Base-by-base conservation (phyloP, 2,329 filamentous ascomycete species). In the Fusarium sp. region DNA sequence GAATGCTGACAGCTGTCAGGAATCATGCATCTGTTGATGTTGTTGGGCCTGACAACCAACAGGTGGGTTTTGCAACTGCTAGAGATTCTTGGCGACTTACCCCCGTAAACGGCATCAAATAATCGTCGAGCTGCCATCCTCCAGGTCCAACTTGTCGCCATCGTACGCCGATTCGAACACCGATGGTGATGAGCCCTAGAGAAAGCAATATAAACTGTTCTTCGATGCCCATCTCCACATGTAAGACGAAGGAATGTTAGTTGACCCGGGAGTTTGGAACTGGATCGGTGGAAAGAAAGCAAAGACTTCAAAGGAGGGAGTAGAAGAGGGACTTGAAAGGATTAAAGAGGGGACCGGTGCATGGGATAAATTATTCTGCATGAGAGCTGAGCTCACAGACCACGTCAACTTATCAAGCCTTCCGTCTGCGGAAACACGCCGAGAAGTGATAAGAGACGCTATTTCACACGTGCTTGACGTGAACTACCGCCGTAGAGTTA, bases 201-300 rank as follows among this genome's bases (percentile, higher is more conserved):
- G 69, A 65, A 36, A 72, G 69, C n/a, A 72, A 57, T 10, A 61
- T 53, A 31, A 72, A 72, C 28, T 72, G 69, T 48, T 72, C 69
- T 45, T 68, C 53, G 24, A 72, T 72, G n/a, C 54, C 57, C 66
- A 71, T 72, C n/a, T 36, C 43, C 36, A 36, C 58, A 36, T 43
- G 42, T 26, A 49, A 28, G 15, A 26, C 10, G 34, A 15, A 28
- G 13, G 33, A 54, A 54, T 14, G 36, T 31, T 17, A 18, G 48
- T 33, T 11, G 17, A 40, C 34, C 52, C 56, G 51, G 57, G 8
- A 15, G 38, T 24, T 28, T 61, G 56, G 63, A 9, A 53, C 50
- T 31, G 20, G 28, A 49, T 53, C 38, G 53, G 48, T 40, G 34
- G 17, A 34, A 38, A 28, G 15, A 33, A 45, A 39, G n/a, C 8